Conservation (phyloP, 2,329 filamentous ascomycete genomes). For the Coniochaeta pulveracea region DNA sequence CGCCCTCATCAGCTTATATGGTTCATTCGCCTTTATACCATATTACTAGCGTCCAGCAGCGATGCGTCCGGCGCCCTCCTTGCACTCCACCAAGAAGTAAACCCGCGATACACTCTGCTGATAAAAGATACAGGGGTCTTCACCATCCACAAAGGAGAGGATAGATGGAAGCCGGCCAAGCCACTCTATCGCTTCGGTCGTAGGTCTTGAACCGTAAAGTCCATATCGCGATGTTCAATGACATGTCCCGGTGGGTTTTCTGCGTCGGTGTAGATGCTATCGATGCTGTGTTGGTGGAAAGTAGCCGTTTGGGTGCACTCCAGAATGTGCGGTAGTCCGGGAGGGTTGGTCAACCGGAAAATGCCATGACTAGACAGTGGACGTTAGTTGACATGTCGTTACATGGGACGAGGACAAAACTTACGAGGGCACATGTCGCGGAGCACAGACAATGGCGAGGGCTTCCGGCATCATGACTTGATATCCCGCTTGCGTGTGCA, state of each 20-base stretch:
- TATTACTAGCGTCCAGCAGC: no score
- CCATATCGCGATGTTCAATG: conserved; percentile 53
- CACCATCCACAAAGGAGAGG: no score
- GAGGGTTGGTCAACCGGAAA: conserved; percentile 87
- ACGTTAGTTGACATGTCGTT: conserved; percentile 5
- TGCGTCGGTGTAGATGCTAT: conserved; percentile 70
- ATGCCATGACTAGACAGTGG: conserved; percentile 59
- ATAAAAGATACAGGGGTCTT: no score
- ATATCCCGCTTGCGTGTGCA: conserved; percentile 90
- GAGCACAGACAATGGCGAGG: conserved; percentile 93
- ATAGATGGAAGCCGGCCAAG: no score
- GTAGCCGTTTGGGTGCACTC: conserved; percentile 66
- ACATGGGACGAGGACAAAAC: conserved; percentile 14
- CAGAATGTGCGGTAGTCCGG: conserved; percentile 76
- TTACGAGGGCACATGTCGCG: conserved; percentile 64
- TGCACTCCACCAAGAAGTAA: no score
- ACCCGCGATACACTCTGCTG: no score
- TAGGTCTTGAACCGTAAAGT: conserved; percentile 47
- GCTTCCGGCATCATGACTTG: conserved; percentile 95
- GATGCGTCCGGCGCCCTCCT: no score
- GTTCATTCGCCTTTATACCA: no score
- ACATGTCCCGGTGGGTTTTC: conserved; percentile 56
- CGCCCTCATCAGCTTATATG: no score
- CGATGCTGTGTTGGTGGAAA: conserved; percentile 64
- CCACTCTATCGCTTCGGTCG: conserved; percentile 21